These are phyloP conservation scores for Aspergillus carlsbadensis DNA, from an alignment of 495 filamentous ascomycete species.

Conservation along the genomic window DNA sequence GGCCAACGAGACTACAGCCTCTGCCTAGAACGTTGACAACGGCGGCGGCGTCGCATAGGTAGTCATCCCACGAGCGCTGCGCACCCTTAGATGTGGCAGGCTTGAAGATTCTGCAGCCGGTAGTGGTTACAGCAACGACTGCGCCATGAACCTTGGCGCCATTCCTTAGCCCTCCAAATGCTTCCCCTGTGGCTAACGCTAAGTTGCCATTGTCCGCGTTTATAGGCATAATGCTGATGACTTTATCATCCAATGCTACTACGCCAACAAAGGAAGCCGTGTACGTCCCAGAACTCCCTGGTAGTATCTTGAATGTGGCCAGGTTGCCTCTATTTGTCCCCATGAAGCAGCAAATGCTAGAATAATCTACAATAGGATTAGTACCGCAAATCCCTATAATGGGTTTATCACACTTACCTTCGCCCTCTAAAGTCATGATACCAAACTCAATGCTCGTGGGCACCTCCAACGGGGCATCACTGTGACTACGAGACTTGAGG, in stretches of 20 bases:
- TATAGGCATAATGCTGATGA: constrained; percentile 76
- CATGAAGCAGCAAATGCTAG: constrained; percentile 87
- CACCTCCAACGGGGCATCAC: constrained; percentile 61
- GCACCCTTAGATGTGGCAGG: constrained; percentile 83
- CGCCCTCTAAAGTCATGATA: constrained; percentile 87
- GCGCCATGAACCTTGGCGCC: constrained; percentile 72
- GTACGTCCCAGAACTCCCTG: constrained; percentile 66
- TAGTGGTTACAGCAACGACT: constrained; percentile 65
- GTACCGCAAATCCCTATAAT: background rate
- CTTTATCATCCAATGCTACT: constrained; percentile 61
- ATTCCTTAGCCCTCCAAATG: constrained; percentile 68
- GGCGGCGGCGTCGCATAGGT: constrained; percentile 72
- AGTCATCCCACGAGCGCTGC: constrained; percentile 81
- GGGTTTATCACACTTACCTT: constrained; percentile 46
- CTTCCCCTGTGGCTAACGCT: constrained; percentile 69
- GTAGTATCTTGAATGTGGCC: constrained; percentile 86
- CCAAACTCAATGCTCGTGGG: constrained; percentile 81
- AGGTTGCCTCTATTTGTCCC: constrained; percentile 83
- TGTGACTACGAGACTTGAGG: constrained; percentile 46
- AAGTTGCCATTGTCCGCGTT: constrained; percentile 72
- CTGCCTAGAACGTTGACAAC: constrained; percentile 70
- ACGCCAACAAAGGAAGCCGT: constrained; percentile 69
- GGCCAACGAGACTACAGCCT: constrained; percentile 74
- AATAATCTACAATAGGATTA: constrained; percentile 59
- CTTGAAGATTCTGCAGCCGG: constrained; percentile 79